Conservation (phyloP, 73 alveolate species). For the Stentor coeruleus region DNA sequence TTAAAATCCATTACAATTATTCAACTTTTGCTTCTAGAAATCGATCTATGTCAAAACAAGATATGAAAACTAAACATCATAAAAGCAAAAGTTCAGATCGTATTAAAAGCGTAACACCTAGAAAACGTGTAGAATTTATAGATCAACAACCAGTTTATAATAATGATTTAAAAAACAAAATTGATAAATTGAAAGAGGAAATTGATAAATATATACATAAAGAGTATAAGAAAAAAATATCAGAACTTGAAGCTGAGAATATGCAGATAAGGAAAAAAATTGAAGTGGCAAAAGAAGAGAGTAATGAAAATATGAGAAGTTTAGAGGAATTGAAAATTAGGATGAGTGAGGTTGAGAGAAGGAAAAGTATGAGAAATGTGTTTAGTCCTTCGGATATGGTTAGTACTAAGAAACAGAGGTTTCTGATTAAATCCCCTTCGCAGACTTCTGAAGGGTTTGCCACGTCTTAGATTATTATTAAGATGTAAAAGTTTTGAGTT, state of each 20-base stretch:
- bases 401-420: background rate
- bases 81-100: background rate
- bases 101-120: no score
- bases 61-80: background rate
- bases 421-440: background rate
- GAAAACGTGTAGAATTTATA: background rate
- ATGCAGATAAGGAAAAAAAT: background rate
- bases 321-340: background rate
- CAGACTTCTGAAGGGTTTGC: slow-evolving; percentile 15
- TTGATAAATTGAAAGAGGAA: background rate
- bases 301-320: background rate
- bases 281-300: background rate
- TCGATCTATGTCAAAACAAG: background rate
- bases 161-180: background rate
- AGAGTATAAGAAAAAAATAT: background rate
- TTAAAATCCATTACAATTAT: background rate
- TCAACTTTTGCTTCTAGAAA: background rate
- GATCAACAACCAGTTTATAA: background rate
- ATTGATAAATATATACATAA: background rate
- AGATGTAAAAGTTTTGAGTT: no score
- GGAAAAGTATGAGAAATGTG: no score
- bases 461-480: no score
- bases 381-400: background rate
- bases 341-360: background rate
- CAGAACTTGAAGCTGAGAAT: background rate